Evolutionary conservation across 371 early-diverging fungal species (phyloP).

Genomic region (Lichtheimia hyalospora): DNA sequence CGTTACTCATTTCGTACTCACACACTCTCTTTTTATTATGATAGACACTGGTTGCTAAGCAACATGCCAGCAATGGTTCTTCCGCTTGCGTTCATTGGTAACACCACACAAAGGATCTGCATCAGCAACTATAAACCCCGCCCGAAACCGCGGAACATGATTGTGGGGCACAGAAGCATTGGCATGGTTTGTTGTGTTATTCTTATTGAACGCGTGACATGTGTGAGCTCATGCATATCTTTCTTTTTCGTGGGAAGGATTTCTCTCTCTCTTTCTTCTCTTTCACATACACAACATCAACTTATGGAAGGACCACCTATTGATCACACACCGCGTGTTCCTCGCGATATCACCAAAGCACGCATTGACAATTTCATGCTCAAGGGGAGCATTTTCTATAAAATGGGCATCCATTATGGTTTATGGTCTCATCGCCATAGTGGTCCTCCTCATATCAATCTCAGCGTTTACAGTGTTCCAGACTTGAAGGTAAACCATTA

Average conservation of each 20-base stretch:
- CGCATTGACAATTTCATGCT: constrained; percentile 46
- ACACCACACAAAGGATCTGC: too few species aligned
- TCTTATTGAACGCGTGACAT: background rate
- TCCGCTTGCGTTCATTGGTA: too few species aligned
- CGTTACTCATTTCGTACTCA: too few species aligned
- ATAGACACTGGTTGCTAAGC: too few species aligned
- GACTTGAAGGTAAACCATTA: constrained; percentile 51
- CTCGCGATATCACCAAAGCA: constrained; percentile 33
- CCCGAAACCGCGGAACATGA: too few species aligned
- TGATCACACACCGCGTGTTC: constrained; percentile 41
- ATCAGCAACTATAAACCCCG: too few species aligned
- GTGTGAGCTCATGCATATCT: background rate
- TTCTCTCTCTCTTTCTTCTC: background rate
- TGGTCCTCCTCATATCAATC: constrained; percentile 33
- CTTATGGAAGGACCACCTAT: constrained; percentile 20
- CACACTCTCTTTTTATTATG: too few species aligned
- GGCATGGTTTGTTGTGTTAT: too few species aligned
- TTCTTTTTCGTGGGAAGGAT: background rate
- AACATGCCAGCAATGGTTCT: too few species aligned
- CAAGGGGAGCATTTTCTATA: constrained; percentile 38
- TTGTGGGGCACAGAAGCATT: too few species aligned
- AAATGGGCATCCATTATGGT: constrained; percentile 45
- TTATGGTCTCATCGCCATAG: constrained; percentile 31
- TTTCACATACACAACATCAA: background rate
- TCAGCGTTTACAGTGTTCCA: constrained; percentile 76